Conservation (phyloP, 352 stramenopile species). For the Phytopythium chamaehyphon region DNA sequence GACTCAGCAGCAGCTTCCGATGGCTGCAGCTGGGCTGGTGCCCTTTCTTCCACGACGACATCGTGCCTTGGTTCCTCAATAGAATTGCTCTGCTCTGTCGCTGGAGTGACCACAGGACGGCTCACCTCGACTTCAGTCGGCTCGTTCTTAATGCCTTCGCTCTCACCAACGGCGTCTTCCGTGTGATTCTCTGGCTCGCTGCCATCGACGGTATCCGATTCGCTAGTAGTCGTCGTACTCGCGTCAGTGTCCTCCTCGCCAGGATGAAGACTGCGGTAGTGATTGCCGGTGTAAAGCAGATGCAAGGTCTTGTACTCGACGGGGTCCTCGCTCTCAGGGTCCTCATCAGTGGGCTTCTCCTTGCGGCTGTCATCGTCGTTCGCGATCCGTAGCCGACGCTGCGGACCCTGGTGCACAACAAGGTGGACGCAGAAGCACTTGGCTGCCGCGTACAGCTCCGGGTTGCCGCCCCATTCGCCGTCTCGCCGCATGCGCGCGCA, state of each 20-base stretch:
- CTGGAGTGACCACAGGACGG: no score
- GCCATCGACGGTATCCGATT: background rate
- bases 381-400: constrained; percentile 37
- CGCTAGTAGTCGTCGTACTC: constrained; percentile 2
- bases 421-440: constrained; percentile 57
- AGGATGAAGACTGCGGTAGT: constrained; percentile 52
- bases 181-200: background rate
- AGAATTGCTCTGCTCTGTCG: no score
- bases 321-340: background rate
- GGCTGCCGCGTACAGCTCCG: constrained; percentile 54
- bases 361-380: constrained; percentile 24
- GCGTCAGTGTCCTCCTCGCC: constrained; percentile 13
- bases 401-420: constrained; percentile 48
- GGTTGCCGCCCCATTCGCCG: constrained; percentile 56
- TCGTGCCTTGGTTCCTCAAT: no score
- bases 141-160: background rate
- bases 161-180: background rate
- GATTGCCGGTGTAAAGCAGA: constrained; percentile 41
- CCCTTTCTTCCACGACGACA: no score
- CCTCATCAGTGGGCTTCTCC: constrained; percentile 7
- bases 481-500: constrained; percentile 41
- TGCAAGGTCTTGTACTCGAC: constrained; percentile 31
- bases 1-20: no score
- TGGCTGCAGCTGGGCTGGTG: no score
- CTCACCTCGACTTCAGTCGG: background rate